phyloP scores from a whole-genome alignment of 2,329 filamentous ascomycete genomes.

The Cladosporium sp. region DNA sequence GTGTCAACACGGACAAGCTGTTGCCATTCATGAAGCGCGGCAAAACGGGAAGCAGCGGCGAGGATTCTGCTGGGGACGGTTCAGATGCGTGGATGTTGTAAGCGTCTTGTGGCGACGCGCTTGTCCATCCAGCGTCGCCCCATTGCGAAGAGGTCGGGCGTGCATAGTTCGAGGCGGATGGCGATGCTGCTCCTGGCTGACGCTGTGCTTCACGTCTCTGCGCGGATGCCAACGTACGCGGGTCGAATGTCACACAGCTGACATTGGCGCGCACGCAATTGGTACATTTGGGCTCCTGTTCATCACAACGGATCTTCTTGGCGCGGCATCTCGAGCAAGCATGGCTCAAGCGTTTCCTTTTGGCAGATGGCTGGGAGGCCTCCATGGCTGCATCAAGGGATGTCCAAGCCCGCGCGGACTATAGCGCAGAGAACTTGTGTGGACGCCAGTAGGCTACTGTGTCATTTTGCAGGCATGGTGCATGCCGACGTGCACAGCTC shows the following conservation, averaged over 20 bases:
- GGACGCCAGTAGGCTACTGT: not conserved
- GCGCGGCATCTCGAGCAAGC: constrained; percentile 1
- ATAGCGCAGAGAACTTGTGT: not conserved
- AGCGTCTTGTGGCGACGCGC: not conserved
- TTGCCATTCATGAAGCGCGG: constrained; percentile 8
- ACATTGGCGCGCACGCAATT: constrained; percentile 1
- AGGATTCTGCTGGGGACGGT: not conserved
- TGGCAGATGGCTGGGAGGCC: not conserved
- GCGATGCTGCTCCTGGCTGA: not conserved
- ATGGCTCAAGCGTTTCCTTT: constrained; percentile 9
- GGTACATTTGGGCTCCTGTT: constrained; percentile 1
- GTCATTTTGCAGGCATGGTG: not conserved
- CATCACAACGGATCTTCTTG: constrained; percentile 6
- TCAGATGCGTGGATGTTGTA: not conserved
- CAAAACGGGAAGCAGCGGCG: constrained; percentile 1
- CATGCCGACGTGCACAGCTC: not conserved
- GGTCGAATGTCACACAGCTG: not conserved
- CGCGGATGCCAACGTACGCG: not conserved
- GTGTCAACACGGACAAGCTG: constrained; percentile 2
- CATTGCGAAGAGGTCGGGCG: not conserved
- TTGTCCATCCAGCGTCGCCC: not conserved
- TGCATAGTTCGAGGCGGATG: not conserved
- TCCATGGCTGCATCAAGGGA: not conserved
- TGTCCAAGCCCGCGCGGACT: not conserved
- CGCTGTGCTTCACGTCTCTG: constrained; percentile 3